Evolutionary conservation across 768 basidiomycete genomes (phyloP), one percentile per base, ranked within the genome.

Genomic region (Macrolepiota dolichaula): DNA sequence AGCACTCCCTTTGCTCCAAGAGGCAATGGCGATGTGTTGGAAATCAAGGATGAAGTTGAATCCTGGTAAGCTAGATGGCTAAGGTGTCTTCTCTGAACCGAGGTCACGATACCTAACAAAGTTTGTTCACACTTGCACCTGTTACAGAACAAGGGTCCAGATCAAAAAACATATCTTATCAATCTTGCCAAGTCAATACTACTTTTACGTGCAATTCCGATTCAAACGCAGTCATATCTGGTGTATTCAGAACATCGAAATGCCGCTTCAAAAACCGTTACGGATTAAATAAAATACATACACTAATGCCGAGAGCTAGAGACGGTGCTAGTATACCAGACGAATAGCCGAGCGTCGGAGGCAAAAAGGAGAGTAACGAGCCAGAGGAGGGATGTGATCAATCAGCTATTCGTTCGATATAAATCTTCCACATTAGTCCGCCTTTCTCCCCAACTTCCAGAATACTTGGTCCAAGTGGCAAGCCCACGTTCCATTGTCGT

Each of bases 401-500:
- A 60, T 53, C 42, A 47, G 51, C 71, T 62, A 75, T 61, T 46
- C 84, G 78, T 65, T 86, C 83, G 46, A 86, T 73, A 69, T 88
- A 88, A 24, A 89, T 76, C 71, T 87, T 90, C 89, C 89, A 91
- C 25, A 83, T 71, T 65, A 85, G 70, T 10, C 88, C 88, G 36
- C 83, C 86, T 66, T 80, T 81, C 74, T 89, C 88, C 36, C 91
- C 89, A 25, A 94, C 74, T 70, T 93, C 92, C 29, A 94, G 70
- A 17, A 85, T 73, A 65, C 84, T 89, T 4, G 76, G 66, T 13
- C 92, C 92, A 3, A 76, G 69, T 0, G 82, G 77, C 17, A 91
- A 72, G 17, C 81, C 79, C 15, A 91, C 73, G 65, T 81, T 79
- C 92, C 91, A 93, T 55, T 80, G 72, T 0, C 82, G 81, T 49